Evolutionary conservation across 768 basidiomycete genomes (phyloP).

Genomic region (Amylocystis lapponica): DNA sequence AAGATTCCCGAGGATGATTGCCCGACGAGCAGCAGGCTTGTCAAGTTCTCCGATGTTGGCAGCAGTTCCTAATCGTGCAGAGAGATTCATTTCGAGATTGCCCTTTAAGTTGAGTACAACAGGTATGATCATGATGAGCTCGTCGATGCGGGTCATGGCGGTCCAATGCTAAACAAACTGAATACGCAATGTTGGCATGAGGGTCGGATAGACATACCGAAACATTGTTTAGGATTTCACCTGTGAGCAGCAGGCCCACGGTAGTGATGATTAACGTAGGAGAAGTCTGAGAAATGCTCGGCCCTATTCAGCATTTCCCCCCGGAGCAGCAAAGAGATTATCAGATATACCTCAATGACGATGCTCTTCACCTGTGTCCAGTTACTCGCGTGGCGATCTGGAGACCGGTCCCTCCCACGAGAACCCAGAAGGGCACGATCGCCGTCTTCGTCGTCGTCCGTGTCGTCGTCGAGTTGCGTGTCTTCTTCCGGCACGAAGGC

Average conservation of each 20-base stretch:
- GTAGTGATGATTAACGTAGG: slow-evolving; percentile 85
- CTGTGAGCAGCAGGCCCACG: slow-evolving; percentile 82
- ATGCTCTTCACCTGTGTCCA: slow-evolving; percentile 60
- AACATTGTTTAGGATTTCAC: slow-evolving; percentile 82
- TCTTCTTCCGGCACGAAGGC: slow-evolving; percentile 8
- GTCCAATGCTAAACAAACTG: slow-evolving; percentile 59
- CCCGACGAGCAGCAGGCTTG: slow-evolving; percentile 50
- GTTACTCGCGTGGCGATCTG: slow-evolving; percentile 12
- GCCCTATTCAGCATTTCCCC: neutral
- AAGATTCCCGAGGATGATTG: slow-evolving; percentile 76
- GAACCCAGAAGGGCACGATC: slow-evolving; percentile 40
- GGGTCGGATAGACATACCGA: slow-evolving; percentile 42
- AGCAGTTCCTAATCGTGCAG: slow-evolving; percentile 90
- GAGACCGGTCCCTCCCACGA: slow-evolving; percentile 22
- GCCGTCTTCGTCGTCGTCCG: slow-evolving; percentile 35
- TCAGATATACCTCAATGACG: slow-evolving; percentile 58
- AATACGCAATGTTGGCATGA: neutral
- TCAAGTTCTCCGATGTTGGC: slow-evolving; percentile 93
- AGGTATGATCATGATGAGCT: slow-evolving; percentile 94
- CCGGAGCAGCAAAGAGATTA: neutral
- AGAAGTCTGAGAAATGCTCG: slow-evolving; percentile 50
- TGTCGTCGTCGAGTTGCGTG: slow-evolving; percentile 18
- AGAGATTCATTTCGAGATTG: slow-evolving; percentile 99
- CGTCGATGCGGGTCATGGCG: slow-evolving; percentile 86
- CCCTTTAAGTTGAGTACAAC: slow-evolving; percentile 94